A percentile compares a stretch with the other conserved stretches of the same genome.
Conservation (phyloP, 2,329 filamentous ascomycete species). For the Aspergillus unguis region DNA sequence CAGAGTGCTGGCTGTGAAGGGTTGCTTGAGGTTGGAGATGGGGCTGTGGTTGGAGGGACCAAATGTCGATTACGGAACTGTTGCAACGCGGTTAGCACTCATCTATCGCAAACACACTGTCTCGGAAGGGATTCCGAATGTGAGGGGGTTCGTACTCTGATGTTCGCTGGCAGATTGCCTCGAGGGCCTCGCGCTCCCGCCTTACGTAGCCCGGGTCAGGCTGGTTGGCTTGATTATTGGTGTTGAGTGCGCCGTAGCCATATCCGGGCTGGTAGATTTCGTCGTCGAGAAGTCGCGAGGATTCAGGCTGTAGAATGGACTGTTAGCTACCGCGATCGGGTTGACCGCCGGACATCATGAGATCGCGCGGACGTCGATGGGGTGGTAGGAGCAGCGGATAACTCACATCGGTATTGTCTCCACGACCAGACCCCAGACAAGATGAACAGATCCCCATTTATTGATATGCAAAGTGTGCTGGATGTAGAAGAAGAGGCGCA, state of each 20-base stretch:
- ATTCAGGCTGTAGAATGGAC: conserved; percentile 33
- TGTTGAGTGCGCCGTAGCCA: conserved; percentile 41
- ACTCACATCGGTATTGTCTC: conserved; percentile 38
- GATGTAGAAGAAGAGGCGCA: conserved; percentile 9
- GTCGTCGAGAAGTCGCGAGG: conserved; percentile 45
- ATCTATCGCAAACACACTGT: not conserved
- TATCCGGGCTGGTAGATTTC: conserved; percentile 45
- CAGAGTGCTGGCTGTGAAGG: conserved; percentile 24
- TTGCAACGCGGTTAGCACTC: too few species aligned
- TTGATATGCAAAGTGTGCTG: conserved; percentile 6
- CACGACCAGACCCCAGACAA: conserved; percentile 40
- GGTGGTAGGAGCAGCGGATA: not conserved
- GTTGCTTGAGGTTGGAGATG: conserved; percentile 39
- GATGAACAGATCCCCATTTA: conserved; percentile 47
- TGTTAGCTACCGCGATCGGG: too few species aligned
- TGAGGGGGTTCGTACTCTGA: conserved; percentile 40
- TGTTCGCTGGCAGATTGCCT: conserved; percentile 46
- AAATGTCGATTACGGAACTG: conserved; percentile 46
- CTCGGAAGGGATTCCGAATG: not conserved
- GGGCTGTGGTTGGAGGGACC: conserved; percentile 43
- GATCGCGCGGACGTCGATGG: not conserved
- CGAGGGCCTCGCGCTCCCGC: conserved; percentile 45
- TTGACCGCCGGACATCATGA: not conserved
- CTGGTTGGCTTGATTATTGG: conserved; percentile 35
- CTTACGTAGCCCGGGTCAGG: conserved; percentile 43